A percentile compares a stretch with the other conserved stretches of the same genome.
Evolutionary conservation across 371 early-diverging fungal species (phyloP).

Genomic region (Mortierella sp.): DNA sequence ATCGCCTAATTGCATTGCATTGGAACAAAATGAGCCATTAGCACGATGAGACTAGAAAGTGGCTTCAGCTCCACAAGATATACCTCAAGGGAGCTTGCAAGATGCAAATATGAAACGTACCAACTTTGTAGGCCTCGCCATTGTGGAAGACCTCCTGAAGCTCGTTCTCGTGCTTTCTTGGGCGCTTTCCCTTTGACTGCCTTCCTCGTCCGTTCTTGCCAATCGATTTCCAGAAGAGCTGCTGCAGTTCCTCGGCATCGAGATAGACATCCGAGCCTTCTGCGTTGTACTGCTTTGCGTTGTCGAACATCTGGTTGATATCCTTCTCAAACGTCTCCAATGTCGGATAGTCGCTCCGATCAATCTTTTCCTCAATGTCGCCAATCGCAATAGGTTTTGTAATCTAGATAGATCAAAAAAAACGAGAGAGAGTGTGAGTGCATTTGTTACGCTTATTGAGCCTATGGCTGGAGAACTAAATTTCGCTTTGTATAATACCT

Average conservation of each 20-base stretch:
- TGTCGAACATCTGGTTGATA: slow-evolving; percentile 79
- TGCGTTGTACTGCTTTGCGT: slow-evolving; percentile 85
- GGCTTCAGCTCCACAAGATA: neutral
- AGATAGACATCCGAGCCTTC: slow-evolving; percentile 82
- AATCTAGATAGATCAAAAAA: slow-evolving; percentile 25
- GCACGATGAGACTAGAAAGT: neutral
- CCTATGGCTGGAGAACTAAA: neutral
- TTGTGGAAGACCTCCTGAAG: slow-evolving; percentile 24
- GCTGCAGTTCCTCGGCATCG: slow-evolving; percentile 77
- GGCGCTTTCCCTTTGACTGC: slow-evolving; percentile 25
- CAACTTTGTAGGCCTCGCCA: slow-evolving; percentile 32
- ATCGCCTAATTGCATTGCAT: slow-evolving; percentile 28
- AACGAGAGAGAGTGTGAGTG: neutral
- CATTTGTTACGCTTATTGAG: neutral
- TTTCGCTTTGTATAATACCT: slow-evolving; percentile 62
- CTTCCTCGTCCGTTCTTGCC: slow-evolving; percentile 40
- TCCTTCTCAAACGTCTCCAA: slow-evolving; percentile 74
- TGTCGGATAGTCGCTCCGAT: slow-evolving; percentile 64
- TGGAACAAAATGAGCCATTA: neutral
- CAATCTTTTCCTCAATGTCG: slow-evolving; percentile 61
- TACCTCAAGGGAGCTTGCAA: too few species aligned
- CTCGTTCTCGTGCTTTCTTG: slow-evolving; percentile 36
- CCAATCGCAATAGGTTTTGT: slow-evolving; percentile 44
- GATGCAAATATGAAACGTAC: slow-evolving; percentile 9
- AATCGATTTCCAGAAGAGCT: slow-evolving; percentile 50